Evolutionary conservation across 148 eudicot genomes (phyloP), one percentile per base, ranked within the genome.

Genomic region (Persicaria tinctoria): DNA sequence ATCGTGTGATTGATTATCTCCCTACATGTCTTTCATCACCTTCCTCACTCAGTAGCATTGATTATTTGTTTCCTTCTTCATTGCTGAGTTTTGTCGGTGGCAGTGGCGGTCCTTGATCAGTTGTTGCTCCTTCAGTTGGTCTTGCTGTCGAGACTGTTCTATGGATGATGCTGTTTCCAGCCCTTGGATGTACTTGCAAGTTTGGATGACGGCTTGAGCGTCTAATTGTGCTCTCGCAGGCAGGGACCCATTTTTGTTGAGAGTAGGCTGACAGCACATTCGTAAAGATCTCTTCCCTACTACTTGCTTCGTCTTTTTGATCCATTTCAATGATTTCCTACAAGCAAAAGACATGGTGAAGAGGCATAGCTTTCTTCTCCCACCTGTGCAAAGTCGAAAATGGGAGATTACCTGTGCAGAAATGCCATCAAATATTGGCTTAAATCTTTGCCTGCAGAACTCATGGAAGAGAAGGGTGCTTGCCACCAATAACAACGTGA

Each of bases 241-340:
- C 44, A 27, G 86, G 66, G 72, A 81, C 72, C 73, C 82, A 81
- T 68, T 83, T 81, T 60, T 83, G 77, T 80, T 91, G 98, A 79
- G 82, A 85, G 83, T 90, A 94, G 44, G 93, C 83, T 51, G 84
- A 62, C 32, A 17, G 82, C 76, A 91, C 82, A 51, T 79, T 84
- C 76, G 77, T 70, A 78, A 88, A 84, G 53, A 87, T 82, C 74
- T 82, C 88, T 55, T 86, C 90, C 70, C 75, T 86, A 81, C 89
- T 89, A 66, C 44, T 56, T 57, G 80, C 76, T 77, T 85, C 99
- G 78, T 90, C 97, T 70, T 82, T 76, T 54, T 82, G 88, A 76
- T 95, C 99, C 91, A 95, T 86, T 51, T 90, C 97, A 74, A 95
- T 87, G 45, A 92, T 86, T 68, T 83, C 83, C 99, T 95, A 84